Evolutionary conservation across 164 flowering plant species (phyloP), one percentile per base, ranked within the genome.

Genomic region (Cinnamomum chago): DNA sequence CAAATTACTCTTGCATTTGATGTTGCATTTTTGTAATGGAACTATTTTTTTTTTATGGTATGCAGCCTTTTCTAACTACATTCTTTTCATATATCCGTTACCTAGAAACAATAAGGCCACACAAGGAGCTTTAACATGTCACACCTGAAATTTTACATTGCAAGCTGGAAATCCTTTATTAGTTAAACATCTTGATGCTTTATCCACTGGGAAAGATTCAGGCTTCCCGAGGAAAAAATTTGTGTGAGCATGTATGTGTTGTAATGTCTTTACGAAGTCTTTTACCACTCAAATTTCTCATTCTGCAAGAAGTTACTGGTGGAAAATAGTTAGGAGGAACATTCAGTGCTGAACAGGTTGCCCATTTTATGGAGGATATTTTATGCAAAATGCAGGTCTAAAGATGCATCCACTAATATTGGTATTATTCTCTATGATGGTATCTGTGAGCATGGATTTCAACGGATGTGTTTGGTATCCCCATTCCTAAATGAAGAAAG

Each of bases 401-500:
- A 87, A 78, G 97, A 96, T 28, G 27, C 89, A 73, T 73, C 90
- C 70, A 60, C 80, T 79, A 85, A 83, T 75, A 91, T 94, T 76
- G 99, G 94, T 83, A 94, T 96, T 62, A 88, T 96, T 77, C 91
- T 94, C 30, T 96, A 98, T 72, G 98, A 96, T 84, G 99, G 98
- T 73, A 84, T 79, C 72, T 96, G 99, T 80, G 90, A 88, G 72
- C 98, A 98, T 65, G 99, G 97, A 67, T 96, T 96, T 75, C 99
- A 94, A 81, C 98, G 89, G 81, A 85, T 83, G 82, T 96, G 99
- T 83, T 75, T 96, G 84, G 86, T 89, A 12, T 97, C 99, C 47
- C 99, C 99, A 18, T 77, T 96, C 76, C 73, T 81, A 55, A 88
- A 83, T 77, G 92, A 89, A 86, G 87, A 92, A 79, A 90, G 99